Percentiles rank a stretch among this genome's conserved stretches.
Conservation (phyloP, 169 alveolate species). For the Eimeria acervulina region DNA sequence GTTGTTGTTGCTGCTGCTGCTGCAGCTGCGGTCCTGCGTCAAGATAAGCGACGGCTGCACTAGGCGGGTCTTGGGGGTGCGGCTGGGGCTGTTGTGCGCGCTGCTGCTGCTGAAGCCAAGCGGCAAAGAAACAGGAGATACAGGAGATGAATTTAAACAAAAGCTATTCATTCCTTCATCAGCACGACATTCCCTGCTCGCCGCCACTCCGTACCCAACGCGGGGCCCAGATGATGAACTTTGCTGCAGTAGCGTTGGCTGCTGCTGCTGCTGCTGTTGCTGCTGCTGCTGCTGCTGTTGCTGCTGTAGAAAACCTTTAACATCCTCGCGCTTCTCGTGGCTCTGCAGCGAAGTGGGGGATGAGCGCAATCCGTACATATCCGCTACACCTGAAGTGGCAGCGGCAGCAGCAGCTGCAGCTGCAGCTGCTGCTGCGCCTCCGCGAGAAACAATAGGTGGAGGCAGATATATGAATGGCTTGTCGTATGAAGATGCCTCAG, state of each 20-base stretch:
- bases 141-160: not conserved
- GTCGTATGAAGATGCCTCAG: not conserved
- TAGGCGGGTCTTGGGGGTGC: too few relatives aligned
- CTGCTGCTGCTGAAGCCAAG: not conserved
- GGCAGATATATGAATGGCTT: conserved; percentile 16
- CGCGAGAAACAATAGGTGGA: not conserved
- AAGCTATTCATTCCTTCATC: not conserved
- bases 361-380: not conserved
- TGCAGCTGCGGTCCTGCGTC: too few relatives aligned
- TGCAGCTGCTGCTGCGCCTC: not conserved
- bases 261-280: not conserved
- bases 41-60: too few relatives aligned
- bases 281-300: not conserved
- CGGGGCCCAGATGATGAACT: not conserved
- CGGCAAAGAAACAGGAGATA: not conserved
- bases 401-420: conserved; percentile 46
- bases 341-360: not conserved
- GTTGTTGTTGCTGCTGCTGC: too few relatives aligned
- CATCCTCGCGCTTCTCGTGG: not conserved
- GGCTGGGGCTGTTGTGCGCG: too few relatives aligned
- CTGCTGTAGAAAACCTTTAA: not conserved
- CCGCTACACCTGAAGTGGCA: not conserved
- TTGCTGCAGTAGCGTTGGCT: conserved; percentile 34
- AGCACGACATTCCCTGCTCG: too few relatives aligned
- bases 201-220: not conserved